Percentiles rank a stretch among this genome's conserved stretches.
Evolutionary conservation across 345 rosid species (phyloP).

Genomic region (Brassica carinata): DNA sequence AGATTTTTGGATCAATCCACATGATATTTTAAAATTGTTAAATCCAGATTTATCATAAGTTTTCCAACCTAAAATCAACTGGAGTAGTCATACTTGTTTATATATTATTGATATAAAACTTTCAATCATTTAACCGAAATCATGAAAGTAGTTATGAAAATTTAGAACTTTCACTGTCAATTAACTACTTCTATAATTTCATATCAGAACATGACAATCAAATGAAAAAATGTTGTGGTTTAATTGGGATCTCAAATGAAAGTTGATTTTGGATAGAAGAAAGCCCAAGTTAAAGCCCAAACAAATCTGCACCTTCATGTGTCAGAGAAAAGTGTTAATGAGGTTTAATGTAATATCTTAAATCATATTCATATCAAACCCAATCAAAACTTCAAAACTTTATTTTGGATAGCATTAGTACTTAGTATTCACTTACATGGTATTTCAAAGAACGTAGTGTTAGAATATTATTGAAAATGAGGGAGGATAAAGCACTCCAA

Average conservation of each 20-base stretch:
- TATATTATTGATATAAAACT: too few species aligned
- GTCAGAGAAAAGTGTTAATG: not conserved
- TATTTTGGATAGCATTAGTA: not conserved
- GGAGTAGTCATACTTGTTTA: too few species aligned
- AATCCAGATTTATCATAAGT: too few species aligned
- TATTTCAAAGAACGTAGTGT: not conserved
- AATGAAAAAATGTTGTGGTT: not conserved
- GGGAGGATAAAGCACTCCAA: not conserved
- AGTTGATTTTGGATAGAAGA: not conserved
- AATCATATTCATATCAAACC: not conserved
- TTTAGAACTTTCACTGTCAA: not conserved
- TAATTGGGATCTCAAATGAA: not conserved
- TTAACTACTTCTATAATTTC: not conserved
- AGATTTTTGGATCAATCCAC: too few species aligned
- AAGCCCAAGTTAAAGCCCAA: constrained; percentile 28
- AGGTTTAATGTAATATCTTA: not conserved
- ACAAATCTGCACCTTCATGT: not conserved
- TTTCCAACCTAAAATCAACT: too few species aligned
- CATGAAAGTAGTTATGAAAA: too few species aligned
- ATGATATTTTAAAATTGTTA: too few species aligned
- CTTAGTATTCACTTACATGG: not conserved
- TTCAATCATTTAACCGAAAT: too few species aligned
- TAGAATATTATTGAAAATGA: not conserved
- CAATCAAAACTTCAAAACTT: not conserved
- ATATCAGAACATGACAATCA: not conserved